Conservation (phyloP, 2,329 filamentous ascomycete species). For the Colletotrichum tanaceti region DNA sequence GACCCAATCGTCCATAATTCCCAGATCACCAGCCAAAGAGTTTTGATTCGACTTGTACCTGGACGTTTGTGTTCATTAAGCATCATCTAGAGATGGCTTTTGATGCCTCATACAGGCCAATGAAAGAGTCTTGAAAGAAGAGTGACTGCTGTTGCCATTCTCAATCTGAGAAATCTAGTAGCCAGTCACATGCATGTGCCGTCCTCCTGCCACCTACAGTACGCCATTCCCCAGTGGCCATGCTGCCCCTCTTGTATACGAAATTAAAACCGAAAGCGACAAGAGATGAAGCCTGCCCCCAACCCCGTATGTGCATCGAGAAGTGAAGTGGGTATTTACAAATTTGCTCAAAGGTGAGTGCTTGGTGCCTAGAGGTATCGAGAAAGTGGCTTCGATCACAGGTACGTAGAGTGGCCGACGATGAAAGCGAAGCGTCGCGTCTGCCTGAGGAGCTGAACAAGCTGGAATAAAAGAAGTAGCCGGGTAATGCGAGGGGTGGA, state of each 20-base stretch:
- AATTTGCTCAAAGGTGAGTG: slow-evolving; percentile 29
- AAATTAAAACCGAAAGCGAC: slow-evolving; percentile 14
- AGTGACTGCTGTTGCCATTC: slow-evolving; percentile 1
- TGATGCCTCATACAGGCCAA: slow-evolving; percentile 19
- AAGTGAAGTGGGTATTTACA: slow-evolving; percentile 39
- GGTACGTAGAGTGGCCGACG: slow-evolving; percentile 21
- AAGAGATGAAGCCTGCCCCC: slow-evolving; percentile 15
- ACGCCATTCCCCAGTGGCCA: slow-evolving; percentile 14
- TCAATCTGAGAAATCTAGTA: slow-evolving; percentile 26
- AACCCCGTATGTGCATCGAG: slow-evolving; percentile 24
- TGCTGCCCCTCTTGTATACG: slow-evolving; percentile 18
- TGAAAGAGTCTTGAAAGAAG: slow-evolving; percentile 3
- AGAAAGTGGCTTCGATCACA: slow-evolving; percentile 31
- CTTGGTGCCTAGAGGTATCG: slow-evolving; percentile 37
- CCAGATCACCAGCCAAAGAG: background rate
- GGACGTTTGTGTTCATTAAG: slow-evolving; percentile 27
- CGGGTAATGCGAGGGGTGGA: slow-evolving; percentile 16
- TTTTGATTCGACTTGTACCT: background rate
- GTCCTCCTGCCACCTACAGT: slow-evolving; percentile 16
- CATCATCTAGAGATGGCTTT: slow-evolving; percentile 37
- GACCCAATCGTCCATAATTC: too few species aligned
- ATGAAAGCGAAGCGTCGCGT: slow-evolving; percentile 14
- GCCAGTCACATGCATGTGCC: slow-evolving; percentile 20
- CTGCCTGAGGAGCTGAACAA: slow-evolving; percentile 29
- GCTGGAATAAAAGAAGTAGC: slow-evolving; percentile 39